Evolutionary conservation across 2,329 filamentous ascomycete genomes (phyloP).

Genomic region (Grosmannia clavigera): DNA sequence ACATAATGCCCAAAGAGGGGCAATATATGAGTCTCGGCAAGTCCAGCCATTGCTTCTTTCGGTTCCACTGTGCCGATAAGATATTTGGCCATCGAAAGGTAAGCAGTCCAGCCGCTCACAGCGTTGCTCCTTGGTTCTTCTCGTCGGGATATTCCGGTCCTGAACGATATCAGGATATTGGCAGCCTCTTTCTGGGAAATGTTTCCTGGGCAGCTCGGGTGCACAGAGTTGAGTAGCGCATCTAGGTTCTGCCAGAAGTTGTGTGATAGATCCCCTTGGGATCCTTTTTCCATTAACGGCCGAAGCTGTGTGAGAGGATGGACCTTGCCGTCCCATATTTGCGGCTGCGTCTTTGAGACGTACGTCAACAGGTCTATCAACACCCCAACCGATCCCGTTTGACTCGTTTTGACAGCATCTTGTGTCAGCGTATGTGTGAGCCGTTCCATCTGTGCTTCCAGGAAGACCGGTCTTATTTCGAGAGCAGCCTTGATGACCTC

Average conservation of each 20-base stretch:
- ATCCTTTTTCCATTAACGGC: conserved; percentile 69
- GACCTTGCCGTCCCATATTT: conserved; percentile 58
- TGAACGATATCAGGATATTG: conserved; percentile 53
- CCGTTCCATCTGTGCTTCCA: conserved; percentile 36
- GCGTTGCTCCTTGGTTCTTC: conserved; percentile 64
- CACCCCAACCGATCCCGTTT: conserved; percentile 61
- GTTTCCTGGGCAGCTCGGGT: conserved; percentile 24
- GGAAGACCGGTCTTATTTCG: conserved; percentile 29
- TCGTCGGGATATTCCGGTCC: conserved; percentile 56
- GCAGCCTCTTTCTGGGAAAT: conserved; percentile 36
- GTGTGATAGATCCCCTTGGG: conserved; percentile 50
- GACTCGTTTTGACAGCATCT: conserved; percentile 59
- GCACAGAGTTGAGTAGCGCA: conserved; percentile 49
- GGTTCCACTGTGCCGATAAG: conserved; percentile 34
- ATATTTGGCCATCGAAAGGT: conserved; percentile 50
- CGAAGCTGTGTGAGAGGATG: conserved; percentile 45
- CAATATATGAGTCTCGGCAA: conserved; percentile 38
- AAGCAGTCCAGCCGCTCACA: conserved; percentile 60
- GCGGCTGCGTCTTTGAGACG: conserved; percentile 52
- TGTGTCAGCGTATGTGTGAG: conserved; percentile 51
- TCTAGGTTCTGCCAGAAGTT: conserved; percentile 63
- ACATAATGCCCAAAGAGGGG: conserved; percentile 45
- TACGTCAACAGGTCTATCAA: conserved; percentile 54
- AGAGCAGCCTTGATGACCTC: conserved; percentile 39
- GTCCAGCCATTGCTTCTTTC: conserved; percentile 28